Evolutionary conservation across 1,284 basidiomycete species (phyloP), one percentile per base, ranked within the genome.

Genomic region (Neolentinus lepideus): DNA sequence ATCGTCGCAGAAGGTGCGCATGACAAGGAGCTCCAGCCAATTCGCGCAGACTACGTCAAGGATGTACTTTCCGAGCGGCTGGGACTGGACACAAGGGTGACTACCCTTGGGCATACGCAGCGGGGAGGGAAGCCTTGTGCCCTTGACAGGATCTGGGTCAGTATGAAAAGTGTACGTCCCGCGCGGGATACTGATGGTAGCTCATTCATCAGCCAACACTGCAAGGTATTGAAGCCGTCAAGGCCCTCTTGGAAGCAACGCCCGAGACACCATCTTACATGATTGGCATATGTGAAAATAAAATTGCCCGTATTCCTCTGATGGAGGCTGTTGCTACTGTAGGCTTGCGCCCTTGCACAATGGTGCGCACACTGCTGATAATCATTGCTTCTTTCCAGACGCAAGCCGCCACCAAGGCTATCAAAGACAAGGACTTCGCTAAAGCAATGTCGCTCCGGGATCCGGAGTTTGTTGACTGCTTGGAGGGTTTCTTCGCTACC

Each of bases 21-120:
- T 56, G 96, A 98, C 69, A 75, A 78, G 54, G 78, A 92, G 61
- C 80, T 98, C 53, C 86, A 97, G 51, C 93, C 92, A 21, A 98
- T 99, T 71, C 88, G 81, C 54, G 84, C 94, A 3, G 91, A 94
- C 45, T 84, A 94, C 65, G 87, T 99, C 71, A 98, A 94, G 72
- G 79, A 92, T 29, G 84, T 98, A 29, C 83, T 99, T 8, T 78
- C 88, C 1, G 84, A 97, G 33, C 81, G 90, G 11, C 82, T 99
- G 27, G 90, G 92, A 0, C 83, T 99, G 45, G 96, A 99, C 71
- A 96, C 96, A 0, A 80, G 97, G 56, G 96, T 99, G 8, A 99
- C 97, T n/a, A 98, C 94, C 0, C 82, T 99, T 25, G 96, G 97
- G 25, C 97, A 99, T 74, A 97, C 92, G 0, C 96, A 99, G 70